Percentiles rank a stretch among this genome's conserved stretches.
These are phyloP conservation scores for Blastobotrys elegans DNA, from an alignment of 1,139 yeast genomes.

Conservation along the genomic window DNA sequence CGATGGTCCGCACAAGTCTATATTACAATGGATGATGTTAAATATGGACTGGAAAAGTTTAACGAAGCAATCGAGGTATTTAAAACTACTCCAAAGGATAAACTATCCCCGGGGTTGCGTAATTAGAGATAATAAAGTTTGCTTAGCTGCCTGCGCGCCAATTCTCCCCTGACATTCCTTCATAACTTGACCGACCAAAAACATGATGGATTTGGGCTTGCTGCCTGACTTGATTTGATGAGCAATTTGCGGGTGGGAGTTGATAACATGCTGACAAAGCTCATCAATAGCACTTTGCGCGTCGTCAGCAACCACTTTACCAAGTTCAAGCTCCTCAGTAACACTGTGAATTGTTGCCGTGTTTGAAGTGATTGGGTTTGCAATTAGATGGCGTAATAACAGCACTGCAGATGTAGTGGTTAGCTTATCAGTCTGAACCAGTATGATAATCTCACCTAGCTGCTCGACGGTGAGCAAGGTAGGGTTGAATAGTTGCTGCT, in stretches of 20 bases:
- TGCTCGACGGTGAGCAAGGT: constrained; percentile 32
- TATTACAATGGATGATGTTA: constrained; percentile 52
- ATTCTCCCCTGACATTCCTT: constrained; percentile 57
- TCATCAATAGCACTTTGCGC: constrained; percentile 44
- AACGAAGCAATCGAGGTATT: constrained; percentile 20
- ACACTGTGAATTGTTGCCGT: constrained; percentile 40
- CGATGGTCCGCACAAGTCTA: constrained; percentile 60
- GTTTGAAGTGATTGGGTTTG: constrained; percentile 34
- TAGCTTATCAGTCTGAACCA: constrained; percentile 37
- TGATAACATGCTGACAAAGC: constrained; percentile 51
- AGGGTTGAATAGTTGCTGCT: constrained; percentile 38
- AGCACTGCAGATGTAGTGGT: constrained; percentile 63
- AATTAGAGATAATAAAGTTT: constrained; percentile 2
- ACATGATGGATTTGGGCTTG: constrained; percentile 59
- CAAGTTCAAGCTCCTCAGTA: constrained; percentile 54
- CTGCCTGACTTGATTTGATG: constrained; percentile 54
- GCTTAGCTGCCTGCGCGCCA: constrained; percentile 22
- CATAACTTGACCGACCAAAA: constrained; percentile 83
- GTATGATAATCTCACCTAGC: constrained; percentile 42
- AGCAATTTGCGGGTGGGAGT: constrained; percentile 52
- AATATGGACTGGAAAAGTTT: constrained; percentile 39
- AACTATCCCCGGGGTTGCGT: neutral
- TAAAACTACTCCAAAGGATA: constrained; percentile 9
- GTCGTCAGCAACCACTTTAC: constrained; percentile 29
- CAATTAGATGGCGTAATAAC: constrained; percentile 55